phyloP scores from a whole-genome alignment of 2,329 filamentous ascomycete genomes.

The Karstenula rhodostoma region DNA sequence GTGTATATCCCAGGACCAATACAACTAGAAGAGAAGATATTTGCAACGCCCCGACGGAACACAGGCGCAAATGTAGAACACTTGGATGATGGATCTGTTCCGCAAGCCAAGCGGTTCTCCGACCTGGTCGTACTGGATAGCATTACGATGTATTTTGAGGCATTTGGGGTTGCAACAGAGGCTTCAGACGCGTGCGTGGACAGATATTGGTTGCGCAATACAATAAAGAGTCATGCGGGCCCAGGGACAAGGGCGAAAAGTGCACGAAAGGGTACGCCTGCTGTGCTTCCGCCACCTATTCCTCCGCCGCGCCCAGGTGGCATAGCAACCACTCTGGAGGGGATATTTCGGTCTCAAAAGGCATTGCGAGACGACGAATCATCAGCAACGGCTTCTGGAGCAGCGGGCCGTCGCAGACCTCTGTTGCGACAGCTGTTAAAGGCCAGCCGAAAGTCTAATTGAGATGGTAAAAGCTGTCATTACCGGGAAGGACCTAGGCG shows the following conservation, averaged over 20 bases:
- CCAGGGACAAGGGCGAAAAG: not conserved
- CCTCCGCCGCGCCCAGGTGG: slow-evolving; percentile 5
- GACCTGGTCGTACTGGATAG: slow-evolving; percentile 46
- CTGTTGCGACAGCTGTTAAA: slow-evolving; percentile 17
- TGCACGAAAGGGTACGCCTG: slow-evolving; percentile 16
- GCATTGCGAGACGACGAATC: slow-evolving; percentile 6
- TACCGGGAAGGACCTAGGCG: not conserved
- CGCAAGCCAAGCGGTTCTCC: slow-evolving; percentile 29
- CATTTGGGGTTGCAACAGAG: slow-evolving; percentile 46
- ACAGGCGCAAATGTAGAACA: slow-evolving; percentile 52
- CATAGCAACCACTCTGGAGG: slow-evolving; percentile 7
- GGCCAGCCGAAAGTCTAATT: slow-evolving; percentile 14
- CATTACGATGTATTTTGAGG: slow-evolving; percentile 53
- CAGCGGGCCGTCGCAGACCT: slow-evolving; percentile 12
- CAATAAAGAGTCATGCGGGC: not conserved
- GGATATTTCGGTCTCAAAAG: slow-evolving; percentile 10
- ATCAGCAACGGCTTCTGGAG: slow-evolving; percentile 10
- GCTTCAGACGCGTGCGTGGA: slow-evolving; percentile 41
- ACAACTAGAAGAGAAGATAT: slow-evolving; percentile 43
- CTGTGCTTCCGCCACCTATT: slow-evolving; percentile 20
- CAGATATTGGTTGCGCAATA: slow-evolving; percentile 40
- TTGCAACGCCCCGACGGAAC: slow-evolving; percentile 46
- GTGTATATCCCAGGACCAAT: slow-evolving; percentile 55
- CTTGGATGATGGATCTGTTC: slow-evolving; percentile 35
- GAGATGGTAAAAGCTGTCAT: slow-evolving; percentile 1